Percentiles rank a stretch among this genome's conserved stretches.
These are phyloP conservation scores for Podila verticillata DNA, from an alignment of 192 early-diverging fungal genomes.

Conservation along the genomic window DNA sequence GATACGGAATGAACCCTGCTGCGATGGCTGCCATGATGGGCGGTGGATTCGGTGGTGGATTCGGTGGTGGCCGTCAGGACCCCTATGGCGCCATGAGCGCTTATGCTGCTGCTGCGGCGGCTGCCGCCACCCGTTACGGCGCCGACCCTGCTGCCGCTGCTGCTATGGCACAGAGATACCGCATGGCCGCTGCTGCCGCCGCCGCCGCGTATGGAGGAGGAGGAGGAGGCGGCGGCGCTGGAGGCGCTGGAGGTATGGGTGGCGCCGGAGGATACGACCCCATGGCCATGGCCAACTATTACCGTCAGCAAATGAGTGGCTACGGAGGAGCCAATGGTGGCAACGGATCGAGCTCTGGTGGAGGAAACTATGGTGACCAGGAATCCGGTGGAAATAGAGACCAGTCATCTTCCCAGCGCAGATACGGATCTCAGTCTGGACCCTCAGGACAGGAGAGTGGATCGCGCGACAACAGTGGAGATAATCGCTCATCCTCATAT, in stretches of 20 bases:
- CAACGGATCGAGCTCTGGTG: slow-evolving; percentile 20
- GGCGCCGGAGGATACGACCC: slow-evolving; percentile 36
- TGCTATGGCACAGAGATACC: slow-evolving; percentile 29
- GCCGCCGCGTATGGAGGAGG: slow-evolving; percentile 25
- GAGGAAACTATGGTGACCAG: slow-evolving; percentile 14
- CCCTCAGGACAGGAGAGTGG: slow-evolving; percentile 4
- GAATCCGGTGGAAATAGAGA: slow-evolving; percentile 15
- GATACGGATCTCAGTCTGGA: slow-evolving; percentile 36
- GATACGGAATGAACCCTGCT: slow-evolving; percentile 39
- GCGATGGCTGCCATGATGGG: slow-evolving; percentile 47
- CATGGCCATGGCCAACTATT: slow-evolving; percentile 26
- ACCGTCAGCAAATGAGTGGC: slow-evolving; percentile 41
- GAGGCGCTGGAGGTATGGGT: slow-evolving; percentile 16
- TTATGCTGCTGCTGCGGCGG: slow-evolving; percentile 47
- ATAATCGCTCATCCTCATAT: slow-evolving; percentile 12
- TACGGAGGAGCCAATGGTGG: slow-evolving; percentile 25
- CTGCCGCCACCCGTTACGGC: slow-evolving; percentile 32
- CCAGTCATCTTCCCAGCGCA: slow-evolving; percentile 23
- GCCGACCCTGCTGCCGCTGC: slow-evolving; percentile 43
- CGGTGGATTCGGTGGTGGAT: slow-evolving; percentile 41
- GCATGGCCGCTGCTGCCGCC: slow-evolving; percentile 40
- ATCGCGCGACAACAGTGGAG: slow-evolving; percentile 1
- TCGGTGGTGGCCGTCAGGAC: slow-evolving; percentile 33
- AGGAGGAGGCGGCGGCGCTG: slow-evolving; percentile 5
- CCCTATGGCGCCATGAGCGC: slow-evolving; percentile 45